phyloP scores from a whole-genome alignment of 257 asterid genomes.

The Plantago elongata region DNA sequence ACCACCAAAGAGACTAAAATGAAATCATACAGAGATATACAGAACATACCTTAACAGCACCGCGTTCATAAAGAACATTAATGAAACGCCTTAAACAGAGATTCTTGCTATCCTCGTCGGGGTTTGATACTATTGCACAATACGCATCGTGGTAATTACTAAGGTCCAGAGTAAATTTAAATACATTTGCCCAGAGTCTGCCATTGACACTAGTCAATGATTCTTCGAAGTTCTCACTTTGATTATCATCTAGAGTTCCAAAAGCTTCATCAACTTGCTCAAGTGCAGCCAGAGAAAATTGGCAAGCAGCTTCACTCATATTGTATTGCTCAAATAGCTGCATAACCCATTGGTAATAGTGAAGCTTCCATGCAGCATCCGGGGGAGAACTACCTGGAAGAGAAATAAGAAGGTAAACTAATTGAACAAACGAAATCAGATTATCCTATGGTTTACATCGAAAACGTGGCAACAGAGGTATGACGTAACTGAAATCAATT shows the following conservation, averaged over 20 bases:
- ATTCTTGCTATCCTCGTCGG: constrained; percentile 90
- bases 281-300: constrained; percentile 85
- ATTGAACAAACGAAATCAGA: constrained; percentile 14
- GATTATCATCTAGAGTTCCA: constrained; percentile 35
- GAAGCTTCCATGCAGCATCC: constrained; percentile 77
- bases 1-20: constrained; percentile 7
- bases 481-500: constrained; percentile 67
- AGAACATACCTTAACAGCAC: constrained; percentile 65
- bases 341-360: constrained; percentile 94
- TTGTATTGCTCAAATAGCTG: constrained; percentile 86
- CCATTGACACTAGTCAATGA: constrained; percentile 68
- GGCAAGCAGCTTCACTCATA: constrained; percentile 84
- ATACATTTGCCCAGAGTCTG: constrained; percentile 89
- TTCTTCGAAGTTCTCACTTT: constrained; percentile 45
- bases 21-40: constrained; percentile 16
- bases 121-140: constrained; percentile 89
- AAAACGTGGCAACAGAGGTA: constrained; percentile 6
- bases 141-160: constrained; percentile 77
- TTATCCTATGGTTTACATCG: constrained; percentile 6
- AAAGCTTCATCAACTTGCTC: constrained; percentile 97
- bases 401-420: constrained; percentile 16
- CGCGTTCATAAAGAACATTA: constrained; percentile 86
- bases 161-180: constrained; percentile 74
- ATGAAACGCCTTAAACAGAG: constrained; percentile 92
- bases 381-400: constrained; percentile 55